These are phyloP conservation scores for Gracilariopsis chorda DNA, from an alignment of 23 red algal species.

Conservation along the genomic window DNA sequence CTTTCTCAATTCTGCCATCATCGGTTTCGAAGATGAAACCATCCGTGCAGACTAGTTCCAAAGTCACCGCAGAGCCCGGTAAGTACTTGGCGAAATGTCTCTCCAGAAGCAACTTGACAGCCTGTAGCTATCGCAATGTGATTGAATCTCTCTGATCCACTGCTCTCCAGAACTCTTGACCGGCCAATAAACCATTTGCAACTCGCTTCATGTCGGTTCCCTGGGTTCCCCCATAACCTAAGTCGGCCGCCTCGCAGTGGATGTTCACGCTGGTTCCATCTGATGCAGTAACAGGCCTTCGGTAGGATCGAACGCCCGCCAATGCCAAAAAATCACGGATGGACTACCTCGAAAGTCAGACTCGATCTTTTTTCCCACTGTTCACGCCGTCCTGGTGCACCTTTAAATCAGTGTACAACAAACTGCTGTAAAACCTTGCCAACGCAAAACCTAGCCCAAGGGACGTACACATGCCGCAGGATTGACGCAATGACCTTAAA, in stretches of 20 bases:
- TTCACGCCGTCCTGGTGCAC: too few relatives aligned
- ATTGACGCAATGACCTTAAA: background rate
- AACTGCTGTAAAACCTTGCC: background rate
- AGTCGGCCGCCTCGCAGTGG: background rate
- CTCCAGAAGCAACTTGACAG: background rate
- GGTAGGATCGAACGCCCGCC: too few relatives aligned
- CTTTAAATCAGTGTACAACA: too few relatives aligned
- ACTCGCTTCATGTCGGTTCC: background rate
- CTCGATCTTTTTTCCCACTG: too few relatives aligned
- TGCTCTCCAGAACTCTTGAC: background rate
- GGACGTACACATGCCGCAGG: background rate
- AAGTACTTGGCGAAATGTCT: background rate
- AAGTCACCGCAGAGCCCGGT: too few relatives aligned
- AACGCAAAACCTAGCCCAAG: background rate
- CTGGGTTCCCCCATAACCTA: slow-evolving; percentile 1
- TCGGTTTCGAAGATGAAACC: background rate
- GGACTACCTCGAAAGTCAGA: too few relatives aligned
- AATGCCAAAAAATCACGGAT: too few relatives aligned
- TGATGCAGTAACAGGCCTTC: background rate
- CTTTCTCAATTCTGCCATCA: slow-evolving; percentile 25
- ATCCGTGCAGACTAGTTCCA: background rate
- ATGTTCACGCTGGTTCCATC: background rate
- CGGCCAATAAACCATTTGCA: background rate
- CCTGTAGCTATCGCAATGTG: background rate
- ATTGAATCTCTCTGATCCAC: background rate